Conservation (phyloP, 2,329 filamentous ascomycete genomes). For the Emergomyces pasteurianus region DNA sequence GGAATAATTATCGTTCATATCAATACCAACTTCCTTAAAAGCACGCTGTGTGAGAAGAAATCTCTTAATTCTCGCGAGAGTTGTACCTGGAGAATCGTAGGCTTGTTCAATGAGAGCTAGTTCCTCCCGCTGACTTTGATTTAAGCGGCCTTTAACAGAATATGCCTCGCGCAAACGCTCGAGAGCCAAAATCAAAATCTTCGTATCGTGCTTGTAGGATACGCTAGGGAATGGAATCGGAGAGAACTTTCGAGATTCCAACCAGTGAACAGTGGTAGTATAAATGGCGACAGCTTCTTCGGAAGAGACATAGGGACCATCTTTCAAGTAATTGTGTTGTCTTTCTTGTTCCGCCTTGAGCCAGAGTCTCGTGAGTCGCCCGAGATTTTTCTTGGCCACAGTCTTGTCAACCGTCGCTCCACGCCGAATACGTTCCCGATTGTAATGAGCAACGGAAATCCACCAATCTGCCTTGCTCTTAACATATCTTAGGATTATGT, state of each 20-base stretch:
- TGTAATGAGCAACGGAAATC: slow-evolving; percentile 98
- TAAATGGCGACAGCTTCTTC: slow-evolving; percentile 98
- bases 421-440: slow-evolving; percentile 88
- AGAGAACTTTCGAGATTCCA: slow-evolving; percentile 95
- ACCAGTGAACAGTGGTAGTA: slow-evolving; percentile 96
- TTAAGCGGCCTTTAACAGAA: slow-evolving; percentile 90
- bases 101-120: slow-evolving; percentile 94
- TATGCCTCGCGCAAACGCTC: slow-evolving; percentile 91
- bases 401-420: slow-evolving; percentile 98
- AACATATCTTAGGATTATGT: slow-evolving; percentile 95
- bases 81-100: slow-evolving; percentile 94
- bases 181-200: slow-evolving; percentile 90
- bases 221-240: slow-evolving; percentile 98
- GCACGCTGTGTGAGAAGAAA: slow-evolving; percentile 94
- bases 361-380: slow-evolving; percentile 87
- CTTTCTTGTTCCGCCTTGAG: slow-evolving; percentile 96
- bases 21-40: slow-evolving; percentile 98
- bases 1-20: slow-evolving; percentile 99
- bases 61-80: slow-evolving; percentile 89
- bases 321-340: slow-evolving; percentile 99
- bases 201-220: slow-evolving; percentile 98
- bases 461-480: slow-evolving; percentile 99
- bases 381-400: slow-evolving; percentile 97
- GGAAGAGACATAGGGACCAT: slow-evolving; percentile 94
- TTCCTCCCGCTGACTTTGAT: slow-evolving; percentile 96